These are phyloP conservation scores for Wickerhamiella infanticola DNA, from an alignment of 1,139 yeast species.

Conservation along the genomic window DNA sequence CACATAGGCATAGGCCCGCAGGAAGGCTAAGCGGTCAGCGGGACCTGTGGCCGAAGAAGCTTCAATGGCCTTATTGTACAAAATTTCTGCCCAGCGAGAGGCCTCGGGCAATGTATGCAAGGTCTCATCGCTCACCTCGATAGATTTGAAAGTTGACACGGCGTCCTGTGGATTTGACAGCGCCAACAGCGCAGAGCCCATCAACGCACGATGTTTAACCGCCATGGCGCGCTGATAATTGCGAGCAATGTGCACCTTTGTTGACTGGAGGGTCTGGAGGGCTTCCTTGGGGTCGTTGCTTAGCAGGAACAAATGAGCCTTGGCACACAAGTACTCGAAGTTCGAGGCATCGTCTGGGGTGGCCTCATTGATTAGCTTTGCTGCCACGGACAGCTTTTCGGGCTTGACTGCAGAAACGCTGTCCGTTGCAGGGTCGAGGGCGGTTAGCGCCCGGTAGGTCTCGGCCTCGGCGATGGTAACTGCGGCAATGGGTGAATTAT, in stretches of 20 bases:
- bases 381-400: not conserved
- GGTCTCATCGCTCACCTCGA: slow-evolving; percentile 4
- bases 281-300: not conserved
- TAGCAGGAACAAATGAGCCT: not conserved
- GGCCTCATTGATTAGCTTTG: not conserved
- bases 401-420: not conserved
- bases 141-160: slow-evolving; percentile 2
- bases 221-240: slow-evolving; percentile 5
- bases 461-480: not conserved
- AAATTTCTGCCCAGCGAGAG: slow-evolving; percentile 6
- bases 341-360: not conserved
- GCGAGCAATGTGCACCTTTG: not conserved
- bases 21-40: not conserved
- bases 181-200: slow-evolving; percentile 1
- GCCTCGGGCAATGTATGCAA: slow-evolving; percentile 5
- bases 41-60: not conserved
- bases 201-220: slow-evolving; percentile 4
- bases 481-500: not conserved
- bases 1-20: not conserved
- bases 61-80: slow-evolving; percentile 1
- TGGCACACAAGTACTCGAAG: not conserved
- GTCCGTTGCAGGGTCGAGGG: not conserved
- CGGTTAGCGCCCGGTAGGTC: not conserved
- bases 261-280: not conserved
- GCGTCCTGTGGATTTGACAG: slow-evolving; percentile 1